phyloP scores from a whole-genome alignment of 2,329 filamentous ascomycete genomes.

The Penicillium sp. region DNA sequence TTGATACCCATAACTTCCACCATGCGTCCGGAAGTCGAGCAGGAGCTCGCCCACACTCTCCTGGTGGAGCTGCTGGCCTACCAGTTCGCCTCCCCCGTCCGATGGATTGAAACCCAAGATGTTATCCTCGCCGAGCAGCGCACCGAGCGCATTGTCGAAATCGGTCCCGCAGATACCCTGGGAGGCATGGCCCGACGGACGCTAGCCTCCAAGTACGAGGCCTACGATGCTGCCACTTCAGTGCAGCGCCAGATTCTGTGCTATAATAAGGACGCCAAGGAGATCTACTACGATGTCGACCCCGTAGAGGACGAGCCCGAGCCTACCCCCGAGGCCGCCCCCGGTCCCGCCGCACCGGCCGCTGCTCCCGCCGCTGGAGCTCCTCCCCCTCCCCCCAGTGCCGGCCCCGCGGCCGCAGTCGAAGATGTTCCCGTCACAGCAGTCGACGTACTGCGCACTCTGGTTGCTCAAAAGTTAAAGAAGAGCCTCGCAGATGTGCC shows the following conservation, averaged over 20 bases:
- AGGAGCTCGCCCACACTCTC: constrained; percentile 97
- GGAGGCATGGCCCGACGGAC: constrained; percentile 98
- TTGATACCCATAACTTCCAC: constrained; percentile 42
- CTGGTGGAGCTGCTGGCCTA: constrained; percentile 98
- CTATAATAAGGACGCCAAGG: constrained; percentile 99
- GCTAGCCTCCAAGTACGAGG: constrained; percentile 94
- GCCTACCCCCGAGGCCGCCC: constrained; percentile 38
- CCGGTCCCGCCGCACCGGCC: constrained; percentile 42
- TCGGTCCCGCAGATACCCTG: constrained; percentile 94
- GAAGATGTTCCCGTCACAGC: constrained; percentile 85
- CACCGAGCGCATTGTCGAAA: constrained; percentile 95
- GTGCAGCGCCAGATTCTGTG: constrained; percentile 96
- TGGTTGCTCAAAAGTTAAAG: constrained; percentile 98
- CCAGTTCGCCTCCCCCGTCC: constrained; percentile 96
- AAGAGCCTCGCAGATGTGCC: constrained; percentile 87
- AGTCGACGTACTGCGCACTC: constrained; percentile 81
- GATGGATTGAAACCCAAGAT: constrained; percentile 99
- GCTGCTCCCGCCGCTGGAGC: constrained; percentile 57
- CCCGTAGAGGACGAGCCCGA: constrained; percentile 88
- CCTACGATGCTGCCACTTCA: constrained; percentile 94
- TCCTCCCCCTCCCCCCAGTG: constrained; percentile 63
- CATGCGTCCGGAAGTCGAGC: constrained; percentile 98
- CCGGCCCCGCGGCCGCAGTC: constrained; percentile 84
- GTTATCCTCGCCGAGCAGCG: constrained; percentile 95
- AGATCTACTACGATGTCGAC: constrained; percentile 99